Evolutionary conservation across 129 eudicot genomes (phyloP), one percentile per base, ranked within the genome.

Genomic region (Tanacetum coccineum): DNA sequence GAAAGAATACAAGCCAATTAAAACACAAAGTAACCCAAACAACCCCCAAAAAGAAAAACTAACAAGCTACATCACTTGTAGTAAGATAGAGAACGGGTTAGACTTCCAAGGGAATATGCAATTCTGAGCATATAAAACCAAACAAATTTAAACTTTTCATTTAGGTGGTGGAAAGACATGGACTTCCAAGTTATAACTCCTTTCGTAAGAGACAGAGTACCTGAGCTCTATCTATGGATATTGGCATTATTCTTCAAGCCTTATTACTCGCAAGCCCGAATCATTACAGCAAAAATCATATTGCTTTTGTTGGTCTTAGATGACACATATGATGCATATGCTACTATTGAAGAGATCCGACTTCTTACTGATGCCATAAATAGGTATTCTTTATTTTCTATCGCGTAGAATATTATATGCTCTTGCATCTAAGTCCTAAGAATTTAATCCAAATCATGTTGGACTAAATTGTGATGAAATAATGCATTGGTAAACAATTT

Each of bases 331-430:
- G 62, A 56, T 4, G 9, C 62, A 19, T 7, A 56, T 56, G 62
- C 62, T 20, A 56, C 62, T 21, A 56, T 56, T 25, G 62, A 56
- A 19, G 62, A 56, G 62, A 21, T 18, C 2, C 62, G 62, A 18
- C 62, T 56, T 56, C 17, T 56, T 3, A 56, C 62, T 4, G 62
- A 56, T 56, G 62, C 62, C 4, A 5, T 56, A 56, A 22, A 12
- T 12, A 22, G 62, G 62, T 55, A 55, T 51, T 51, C 2, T 51
- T 0, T 51, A 4, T 10, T 0, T 49, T 4, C 3, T 14, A 4
- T 48, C 9, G 40, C 1, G 40, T 32, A 6, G 40, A 32, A 32
- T 32, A 6, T 32, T 32, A 32, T 32, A 5, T 32, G 40, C 40
- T 6, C 1, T 6, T 32, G 9, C 40, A 32, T 6, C 40, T 4